Percentiles rank a stretch among this genome's conserved stretches.
phyloP scores from a whole-genome alignment of 2,329 filamentous ascomycete genomes.

The Ascochyta rabiei region DNA sequence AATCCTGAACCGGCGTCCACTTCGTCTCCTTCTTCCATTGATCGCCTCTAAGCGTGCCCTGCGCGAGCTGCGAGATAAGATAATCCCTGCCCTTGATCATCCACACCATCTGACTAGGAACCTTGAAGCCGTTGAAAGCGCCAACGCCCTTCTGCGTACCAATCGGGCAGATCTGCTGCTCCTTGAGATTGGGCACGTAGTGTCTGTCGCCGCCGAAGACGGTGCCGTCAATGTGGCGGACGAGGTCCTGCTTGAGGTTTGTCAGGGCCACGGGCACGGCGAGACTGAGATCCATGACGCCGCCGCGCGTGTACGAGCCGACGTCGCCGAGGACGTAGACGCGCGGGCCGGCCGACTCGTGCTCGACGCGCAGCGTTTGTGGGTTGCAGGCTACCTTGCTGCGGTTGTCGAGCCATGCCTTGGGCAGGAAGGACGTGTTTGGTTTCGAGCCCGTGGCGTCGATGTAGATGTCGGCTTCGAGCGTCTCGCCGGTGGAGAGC shows the following conservation, averaged over 20 bases:
- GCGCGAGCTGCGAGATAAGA: conserved; percentile 38
- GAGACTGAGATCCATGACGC: conserved; percentile 51
- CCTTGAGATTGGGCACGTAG: conserved; percentile 40
- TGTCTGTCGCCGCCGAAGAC: conserved; percentile 38
- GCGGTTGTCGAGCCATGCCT: conserved; percentile 54
- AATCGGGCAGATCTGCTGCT: conserved; percentile 45
- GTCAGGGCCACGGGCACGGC: conserved; percentile 52
- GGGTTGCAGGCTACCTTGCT: conserved; percentile 59
- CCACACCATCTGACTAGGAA: conserved; percentile 51
- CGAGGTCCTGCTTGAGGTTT: conserved; percentile 56
- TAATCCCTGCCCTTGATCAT: conserved; percentile 54
- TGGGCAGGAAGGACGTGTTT: conserved; percentile 61
- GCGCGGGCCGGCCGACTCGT: conserved; percentile 49
- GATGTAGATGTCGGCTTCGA: conserved; percentile 61
- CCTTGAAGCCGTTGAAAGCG: conserved; percentile 44
- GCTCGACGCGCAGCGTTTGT: conserved; percentile 54
- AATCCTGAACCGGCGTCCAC: conserved; percentile 38
- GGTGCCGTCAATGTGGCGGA: conserved; percentile 37
- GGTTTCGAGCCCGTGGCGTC: conserved; percentile 59
- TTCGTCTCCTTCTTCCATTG: conserved; percentile 45
- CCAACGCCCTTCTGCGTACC: conserved; percentile 48
- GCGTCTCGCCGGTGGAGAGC: conserved; percentile 54
- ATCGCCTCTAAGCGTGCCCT: conserved; percentile 36
- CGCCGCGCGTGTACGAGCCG: conserved; percentile 52
- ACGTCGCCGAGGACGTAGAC: conserved; percentile 60